These are phyloP conservation scores for Pseudogymnoascus sp. DNA, from an alignment of 2,329 filamentous ascomycete genomes.

Conservation along the genomic window DNA sequence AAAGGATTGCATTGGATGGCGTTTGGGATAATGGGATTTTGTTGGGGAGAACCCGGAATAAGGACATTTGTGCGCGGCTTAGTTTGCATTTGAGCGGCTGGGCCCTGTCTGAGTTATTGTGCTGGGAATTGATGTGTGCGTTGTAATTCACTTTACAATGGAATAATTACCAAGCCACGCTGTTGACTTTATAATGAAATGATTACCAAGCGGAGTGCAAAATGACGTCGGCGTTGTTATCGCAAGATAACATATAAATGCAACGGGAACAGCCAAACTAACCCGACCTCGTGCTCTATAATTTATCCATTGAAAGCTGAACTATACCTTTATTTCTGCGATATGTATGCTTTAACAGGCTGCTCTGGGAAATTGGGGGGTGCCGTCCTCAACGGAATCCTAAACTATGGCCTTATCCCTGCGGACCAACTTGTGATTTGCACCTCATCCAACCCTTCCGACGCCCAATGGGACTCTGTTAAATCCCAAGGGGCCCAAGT, in stretches of 20 bases:
- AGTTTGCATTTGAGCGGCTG: constrained; percentile 2
- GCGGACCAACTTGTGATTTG: constrained; percentile 15
- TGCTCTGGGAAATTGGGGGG: constrained; percentile 18
- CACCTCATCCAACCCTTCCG: constrained; percentile 14
- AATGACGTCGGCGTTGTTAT: background rate
- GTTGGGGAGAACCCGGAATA: background rate
- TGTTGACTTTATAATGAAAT: background rate
- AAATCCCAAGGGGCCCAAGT: constrained; percentile 16
- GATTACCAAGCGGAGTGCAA: background rate
- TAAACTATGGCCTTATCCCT: constrained; percentile 14
- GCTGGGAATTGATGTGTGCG: background rate
- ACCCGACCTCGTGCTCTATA: background rate
- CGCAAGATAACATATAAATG: background rate
- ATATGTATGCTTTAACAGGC: constrained; percentile 14
- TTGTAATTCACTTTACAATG: background rate
- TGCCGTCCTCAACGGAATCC: constrained; percentile 15
- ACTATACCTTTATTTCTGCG: background rate
- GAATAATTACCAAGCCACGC: background rate
- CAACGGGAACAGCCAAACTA: background rate
- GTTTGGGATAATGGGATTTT: background rate
- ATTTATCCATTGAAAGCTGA: background rate
- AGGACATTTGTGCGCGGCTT: background rate
- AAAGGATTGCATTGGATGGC: background rate
- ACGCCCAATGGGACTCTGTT: constrained; percentile 28
- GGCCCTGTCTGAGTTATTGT: background rate